Conservation (phyloP, 2,329 filamentous ascomycete genomes). For the Xylaria multiplex region DNA sequence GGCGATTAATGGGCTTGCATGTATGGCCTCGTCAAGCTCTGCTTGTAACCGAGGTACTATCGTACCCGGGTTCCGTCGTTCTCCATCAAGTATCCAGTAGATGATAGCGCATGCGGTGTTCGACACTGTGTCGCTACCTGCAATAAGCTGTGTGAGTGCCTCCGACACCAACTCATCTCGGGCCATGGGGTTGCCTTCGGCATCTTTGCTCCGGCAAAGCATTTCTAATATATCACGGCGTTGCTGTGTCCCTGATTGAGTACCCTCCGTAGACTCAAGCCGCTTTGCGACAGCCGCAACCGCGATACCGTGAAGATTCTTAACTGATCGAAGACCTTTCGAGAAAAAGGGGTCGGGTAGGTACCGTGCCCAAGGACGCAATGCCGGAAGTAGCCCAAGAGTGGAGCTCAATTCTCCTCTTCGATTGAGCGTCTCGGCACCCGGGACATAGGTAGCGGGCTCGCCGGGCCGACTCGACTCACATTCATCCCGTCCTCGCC, state of each 20-base stretch:
- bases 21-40: constrained; percentile 29
- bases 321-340: constrained; percentile 25
- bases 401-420: constrained; percentile 29
- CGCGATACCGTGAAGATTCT: constrained; percentile 28
- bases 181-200: constrained; percentile 26
- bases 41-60: constrained; percentile 27
- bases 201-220: constrained; percentile 31
- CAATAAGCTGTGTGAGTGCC: constrained; percentile 31
- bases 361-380: constrained; percentile 33
- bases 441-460: constrained; percentile 26
- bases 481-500: constrained; percentile 32
- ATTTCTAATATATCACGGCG: constrained; percentile 34
- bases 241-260: background rate
- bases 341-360: constrained; percentile 33
- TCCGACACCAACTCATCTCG: constrained; percentile 30
- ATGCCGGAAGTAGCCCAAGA: constrained; percentile 27
- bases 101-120: constrained; percentile 29
- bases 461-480: constrained; percentile 17
- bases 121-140: constrained; percentile 33
- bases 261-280: constrained; percentile 5
- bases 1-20: constrained; percentile 18
- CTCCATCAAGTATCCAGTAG: constrained; percentile 36
- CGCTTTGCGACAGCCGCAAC: constrained; percentile 27
- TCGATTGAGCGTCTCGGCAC: constrained; percentile 31
- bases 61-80: constrained; percentile 26